Percentiles rank a stretch among this genome's conserved stretches.
phyloP scores from a whole-genome alignment of 129 eudicot genomes.

The Chrysanthemum makinoi region DNA sequence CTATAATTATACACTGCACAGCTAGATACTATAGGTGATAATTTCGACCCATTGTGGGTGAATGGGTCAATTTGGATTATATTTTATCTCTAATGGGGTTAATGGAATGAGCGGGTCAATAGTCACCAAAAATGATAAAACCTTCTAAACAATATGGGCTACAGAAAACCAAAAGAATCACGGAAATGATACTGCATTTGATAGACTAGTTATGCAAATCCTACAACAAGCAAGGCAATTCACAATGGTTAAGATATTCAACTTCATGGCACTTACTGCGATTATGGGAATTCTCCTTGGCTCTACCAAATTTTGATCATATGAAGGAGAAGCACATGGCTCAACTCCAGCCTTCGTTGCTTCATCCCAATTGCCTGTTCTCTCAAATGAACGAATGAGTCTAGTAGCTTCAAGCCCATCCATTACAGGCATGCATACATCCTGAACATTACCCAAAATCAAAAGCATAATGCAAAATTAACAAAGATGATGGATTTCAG shows the following conservation, averaged over 20 bases:
- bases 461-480: not conserved
- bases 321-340: constrained; percentile 31
- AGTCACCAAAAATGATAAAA: no score
- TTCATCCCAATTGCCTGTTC: constrained; percentile 85
- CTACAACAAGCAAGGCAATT: not conserved
- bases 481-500: no score
- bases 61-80: no score
- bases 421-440: constrained; percentile 98
- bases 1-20: not conserved
- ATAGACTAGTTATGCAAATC: constrained; percentile 1
- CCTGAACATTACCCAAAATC: constrained; percentile 42
- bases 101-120: no score
- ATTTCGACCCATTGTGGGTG: no score
- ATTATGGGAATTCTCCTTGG: constrained; percentile 56
- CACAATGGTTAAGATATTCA: constrained; percentile 1
- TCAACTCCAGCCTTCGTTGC: constrained; percentile 82
- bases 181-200: not conserved
- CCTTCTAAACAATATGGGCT: no score
- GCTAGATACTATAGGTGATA: no score
- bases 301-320: constrained; percentile 11
- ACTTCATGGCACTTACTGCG: constrained; percentile 50
- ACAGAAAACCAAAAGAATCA: no score
- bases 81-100: not conserved
- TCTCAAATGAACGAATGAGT: constrained; percentile 79
- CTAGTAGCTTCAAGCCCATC: constrained; percentile 92